Base-by-base conservation (phyloP, 2,329 filamentous ascomycete species). In the Xylariaceae sp. region DNA sequence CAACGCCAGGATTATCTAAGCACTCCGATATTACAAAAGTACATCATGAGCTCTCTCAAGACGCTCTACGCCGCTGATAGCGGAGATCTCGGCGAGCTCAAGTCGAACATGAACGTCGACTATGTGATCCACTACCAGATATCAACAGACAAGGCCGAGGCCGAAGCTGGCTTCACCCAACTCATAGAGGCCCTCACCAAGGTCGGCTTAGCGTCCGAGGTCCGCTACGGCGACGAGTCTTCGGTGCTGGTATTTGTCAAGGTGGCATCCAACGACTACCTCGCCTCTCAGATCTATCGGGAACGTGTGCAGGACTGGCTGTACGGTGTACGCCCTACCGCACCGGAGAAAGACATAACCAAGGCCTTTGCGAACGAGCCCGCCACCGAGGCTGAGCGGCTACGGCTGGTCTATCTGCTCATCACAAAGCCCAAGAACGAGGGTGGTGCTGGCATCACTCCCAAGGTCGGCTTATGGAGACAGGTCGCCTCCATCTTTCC, bases 271-370 rank as follows among this genome's bases (percentile, higher is more conserved):
- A 73, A 83, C 46, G 72, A 80, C 52, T 78, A 88, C 48, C 72
- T 98, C 43, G 77, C 76, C 43, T 79, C 81, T 48, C 86, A 94
- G 55, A 76, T 95, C 34, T 94, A 95, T 63, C 79, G 88, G 49
- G 86, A 85, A 40, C 80, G 92, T 48, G 81, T 96, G 13, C 85
- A 88, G 59, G 92, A 97, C 65, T 98, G 89, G 88, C 78, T 97
- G 23, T 84, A 92, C 59, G 88, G 89, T 36, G 83, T 96, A 38
- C 82, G 88, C 47, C 75, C 85, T 34, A 76, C 78, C 14, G 81
- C 88, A 24, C 90, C 90, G 0, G 75, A 80, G 40, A 82, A 80
- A 56, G 81, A 94, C 50, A 78, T 87, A 13, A 67, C 74, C 33
- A 70, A 78, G 43, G 76, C 81, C 11, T 75, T 94, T 36, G 69